phyloP scores from a whole-genome alignment of 495 filamentous ascomycete species.

The Penicillium tannophilum region DNA sequence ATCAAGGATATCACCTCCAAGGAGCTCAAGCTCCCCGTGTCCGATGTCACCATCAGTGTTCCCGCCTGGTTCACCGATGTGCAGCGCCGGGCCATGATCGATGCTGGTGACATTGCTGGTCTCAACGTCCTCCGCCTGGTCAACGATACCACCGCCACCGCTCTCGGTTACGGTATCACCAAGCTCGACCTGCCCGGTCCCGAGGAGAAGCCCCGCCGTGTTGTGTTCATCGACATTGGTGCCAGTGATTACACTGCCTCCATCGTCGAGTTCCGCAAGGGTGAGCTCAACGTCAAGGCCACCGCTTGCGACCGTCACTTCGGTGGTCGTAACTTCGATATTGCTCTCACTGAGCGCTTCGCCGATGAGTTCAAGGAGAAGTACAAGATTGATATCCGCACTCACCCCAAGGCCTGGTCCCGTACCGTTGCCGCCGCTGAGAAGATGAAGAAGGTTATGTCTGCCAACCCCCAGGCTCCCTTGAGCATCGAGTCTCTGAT shows the following conservation, averaged over 20 bases:
- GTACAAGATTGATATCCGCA: conserved; percentile 87
- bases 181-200: conserved; percentile 85
- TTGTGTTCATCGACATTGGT: conserved; percentile 94
- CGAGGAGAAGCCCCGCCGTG: conserved; percentile 91
- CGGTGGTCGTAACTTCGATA: conserved; percentile 96
- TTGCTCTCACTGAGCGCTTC: conserved; percentile 91
- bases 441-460: conserved; percentile 99
- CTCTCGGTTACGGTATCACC: conserved; percentile 96
- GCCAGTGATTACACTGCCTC: conserved; percentile 94
- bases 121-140: conserved; percentile 91
- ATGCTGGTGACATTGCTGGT: conserved; percentile 93
- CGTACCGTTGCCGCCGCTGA: conserved; percentile 87
- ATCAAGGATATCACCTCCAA: conserved; percentile 82
- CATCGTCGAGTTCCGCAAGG: conserved; percentile 96
- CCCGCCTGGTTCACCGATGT: conserved; percentile 97
- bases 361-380: conserved; percentile 92
- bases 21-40: conserved; percentile 91
- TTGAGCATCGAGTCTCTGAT: conserved; percentile 98
- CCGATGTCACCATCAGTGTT: conserved; percentile 90
- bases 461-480: conserved; percentile 91
- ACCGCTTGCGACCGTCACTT: conserved; percentile 97
- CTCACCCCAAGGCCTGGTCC: conserved; percentile 83
- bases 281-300: conserved; percentile 89
- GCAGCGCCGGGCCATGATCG: conserved; percentile 84
- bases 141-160: conserved; percentile 97